Conservation (phyloP, 495 filamentous ascomycete genomes). For the Penicillium flavigenum region DNA sequence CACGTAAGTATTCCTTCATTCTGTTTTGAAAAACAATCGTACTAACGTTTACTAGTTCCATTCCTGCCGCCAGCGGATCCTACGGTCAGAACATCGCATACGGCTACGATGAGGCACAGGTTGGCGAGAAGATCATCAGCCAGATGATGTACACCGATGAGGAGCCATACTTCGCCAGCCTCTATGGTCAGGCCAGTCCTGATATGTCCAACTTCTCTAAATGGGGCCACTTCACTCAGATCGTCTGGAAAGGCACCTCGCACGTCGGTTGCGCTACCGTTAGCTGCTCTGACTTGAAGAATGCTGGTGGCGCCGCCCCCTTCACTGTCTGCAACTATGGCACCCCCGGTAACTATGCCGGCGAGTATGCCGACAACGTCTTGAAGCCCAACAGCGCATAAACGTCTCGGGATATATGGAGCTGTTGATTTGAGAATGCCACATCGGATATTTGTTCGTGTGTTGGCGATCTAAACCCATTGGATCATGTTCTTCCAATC, state of each 20-base stretch:
- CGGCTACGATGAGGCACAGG: conserved; percentile 42
- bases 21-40: background rate
- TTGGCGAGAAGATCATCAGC: conserved; percentile 67
- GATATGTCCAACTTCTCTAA: conserved; percentile 61
- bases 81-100: conserved; percentile 87
- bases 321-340: conserved; percentile 90
- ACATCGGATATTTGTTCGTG: background rate
- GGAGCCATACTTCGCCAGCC: conserved; percentile 46
- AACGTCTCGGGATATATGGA: conserved; percentile 1
- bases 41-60: conserved; percentile 29
- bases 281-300: conserved; percentile 50
- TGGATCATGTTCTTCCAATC: background rate
- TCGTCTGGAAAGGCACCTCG: conserved; percentile 76
- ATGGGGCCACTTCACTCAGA: conserved; percentile 89
- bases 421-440: background rate
- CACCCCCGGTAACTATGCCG: conserved; percentile 66
- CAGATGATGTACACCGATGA: conserved; percentile 80
- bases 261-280: conserved; percentile 72
- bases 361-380: conserved; percentile 66
- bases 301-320: conserved; percentile 47
- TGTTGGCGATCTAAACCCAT: background rate
- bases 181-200: conserved; percentile 47
- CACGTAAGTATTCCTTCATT: conserved; percentile 55
- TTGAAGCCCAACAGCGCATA: conserved; percentile 46
- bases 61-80: conserved; percentile 50